A percentile compares a stretch with the other conserved stretches of the same genome.
Evolutionary conservation across 2,329 filamentous ascomycete genomes (phyloP).

Genomic region (Myriosclerotinia curreyana): DNA sequence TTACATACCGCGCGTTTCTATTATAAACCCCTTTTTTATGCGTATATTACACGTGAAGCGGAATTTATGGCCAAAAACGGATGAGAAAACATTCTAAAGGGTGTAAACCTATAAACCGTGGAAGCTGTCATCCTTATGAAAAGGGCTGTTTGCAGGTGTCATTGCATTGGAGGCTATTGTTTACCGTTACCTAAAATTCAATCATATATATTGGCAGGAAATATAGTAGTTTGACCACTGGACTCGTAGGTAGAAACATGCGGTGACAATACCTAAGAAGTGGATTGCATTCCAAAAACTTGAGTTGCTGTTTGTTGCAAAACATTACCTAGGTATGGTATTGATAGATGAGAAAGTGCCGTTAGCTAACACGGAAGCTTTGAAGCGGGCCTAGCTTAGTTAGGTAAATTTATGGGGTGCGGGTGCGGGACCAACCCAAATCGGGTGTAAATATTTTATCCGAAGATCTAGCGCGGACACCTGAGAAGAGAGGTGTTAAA

Average conservation of each 20-base stretch:
- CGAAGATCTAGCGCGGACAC: too few species aligned
- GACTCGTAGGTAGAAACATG: not conserved
- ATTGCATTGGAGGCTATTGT: not conserved
- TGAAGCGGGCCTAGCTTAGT: too few species aligned
- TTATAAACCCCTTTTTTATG: conserved; percentile 8
- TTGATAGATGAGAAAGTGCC: not conserved
- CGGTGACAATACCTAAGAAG: not conserved
- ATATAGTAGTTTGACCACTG: not conserved
- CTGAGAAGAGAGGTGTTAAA: too few species aligned
- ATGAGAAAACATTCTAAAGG: not conserved
- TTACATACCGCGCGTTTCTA: conserved; percentile 1
- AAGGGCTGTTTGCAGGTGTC: not conserved
- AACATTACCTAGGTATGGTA: too few species aligned
- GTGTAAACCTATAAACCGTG: not conserved
- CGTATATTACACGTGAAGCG: conserved; percentile 1
- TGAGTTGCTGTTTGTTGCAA: not conserved
- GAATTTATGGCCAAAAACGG: not conserved
- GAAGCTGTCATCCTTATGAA: not conserved
- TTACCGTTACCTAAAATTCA: not conserved
- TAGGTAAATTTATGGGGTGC: too few species aligned
- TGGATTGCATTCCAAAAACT: not conserved
- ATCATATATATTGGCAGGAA: too few species aligned
- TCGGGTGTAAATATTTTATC: too few species aligned
- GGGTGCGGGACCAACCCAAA: too few species aligned
- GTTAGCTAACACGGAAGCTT: too few species aligned